phyloP scores from a whole-genome alignment of 148 eudicot genomes.

The Rhododendron kiyosumense region DNA sequence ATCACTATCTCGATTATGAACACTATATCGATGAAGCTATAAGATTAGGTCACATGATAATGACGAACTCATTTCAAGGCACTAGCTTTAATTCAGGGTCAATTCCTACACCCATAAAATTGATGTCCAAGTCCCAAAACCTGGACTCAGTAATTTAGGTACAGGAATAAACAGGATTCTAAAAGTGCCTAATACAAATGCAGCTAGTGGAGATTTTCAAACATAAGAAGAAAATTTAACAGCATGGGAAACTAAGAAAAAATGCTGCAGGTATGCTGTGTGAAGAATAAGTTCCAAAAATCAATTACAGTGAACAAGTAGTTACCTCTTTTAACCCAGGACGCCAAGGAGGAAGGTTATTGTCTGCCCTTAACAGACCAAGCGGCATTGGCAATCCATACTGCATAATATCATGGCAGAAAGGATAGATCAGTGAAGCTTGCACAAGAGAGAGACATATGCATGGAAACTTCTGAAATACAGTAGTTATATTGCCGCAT shows the following conservation, averaged over 20 bases:
- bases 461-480: not conserved
- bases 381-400: conserved; percentile 86
- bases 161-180: not conserved
- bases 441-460: not conserved
- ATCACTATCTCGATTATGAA: not conserved
- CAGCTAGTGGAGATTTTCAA: not conserved
- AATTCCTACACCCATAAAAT: not conserved
- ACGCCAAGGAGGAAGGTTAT: conserved; percentile 99
- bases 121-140: not conserved
- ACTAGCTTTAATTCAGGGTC: not conserved
- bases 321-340: conserved; percentile 82
- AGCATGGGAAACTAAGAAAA: not conserved
- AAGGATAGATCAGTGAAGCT: not conserved
- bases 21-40: not conserved
- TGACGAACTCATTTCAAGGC: not conserved
- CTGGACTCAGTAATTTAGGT: not conserved
- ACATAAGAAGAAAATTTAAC: not conserved
- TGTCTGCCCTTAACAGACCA: conserved; percentile 84
- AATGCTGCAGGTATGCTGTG: not conserved
- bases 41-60: not conserved
- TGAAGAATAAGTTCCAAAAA: not conserved
- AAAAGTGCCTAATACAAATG: not conserved
- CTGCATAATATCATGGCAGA: conserved; percentile 36
- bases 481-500: not conserved
- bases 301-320: conserved; percentile 9